These are phyloP conservation scores for Cymbopogon flexuosus DNA, from an alignment of 202 grass and related monocot genomes.

Conservation along the genomic window DNA sequence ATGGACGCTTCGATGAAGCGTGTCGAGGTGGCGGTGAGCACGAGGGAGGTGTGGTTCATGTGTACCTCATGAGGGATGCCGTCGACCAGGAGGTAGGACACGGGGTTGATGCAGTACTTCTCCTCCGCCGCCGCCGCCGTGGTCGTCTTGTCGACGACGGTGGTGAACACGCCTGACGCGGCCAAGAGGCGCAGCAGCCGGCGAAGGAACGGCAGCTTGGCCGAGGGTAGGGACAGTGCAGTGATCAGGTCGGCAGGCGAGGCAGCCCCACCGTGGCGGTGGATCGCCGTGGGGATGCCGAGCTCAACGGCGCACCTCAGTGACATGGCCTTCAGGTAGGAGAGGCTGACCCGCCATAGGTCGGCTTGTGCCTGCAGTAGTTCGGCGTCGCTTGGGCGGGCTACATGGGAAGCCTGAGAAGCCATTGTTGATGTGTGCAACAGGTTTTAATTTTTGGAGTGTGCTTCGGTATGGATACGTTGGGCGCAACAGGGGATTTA, in stretches of 20 bases:
- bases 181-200: background rate
- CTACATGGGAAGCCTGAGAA: background rate
- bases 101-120: background rate
- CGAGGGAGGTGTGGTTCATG: background rate
- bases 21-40: background rate
- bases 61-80: background rate
- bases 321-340: background rate
- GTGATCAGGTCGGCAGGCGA: background rate
- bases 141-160: background rate
- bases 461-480: no score
- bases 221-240: background rate
- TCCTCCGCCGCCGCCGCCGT: background rate
- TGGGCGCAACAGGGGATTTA: no score
- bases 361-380: background rate
- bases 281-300: background rate
- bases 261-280: background rate
- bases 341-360: background rate
- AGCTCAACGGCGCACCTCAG: background rate
- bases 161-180: background rate
- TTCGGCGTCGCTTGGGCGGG: background rate
- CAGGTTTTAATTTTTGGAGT: no score
- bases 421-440: no score
- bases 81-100: background rate
- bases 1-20: background rate
- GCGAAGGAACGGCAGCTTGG: background rate